Base-by-base conservation (phyloP, 352 stramenopile species). In the Elongisporangium prolatum region DNA sequence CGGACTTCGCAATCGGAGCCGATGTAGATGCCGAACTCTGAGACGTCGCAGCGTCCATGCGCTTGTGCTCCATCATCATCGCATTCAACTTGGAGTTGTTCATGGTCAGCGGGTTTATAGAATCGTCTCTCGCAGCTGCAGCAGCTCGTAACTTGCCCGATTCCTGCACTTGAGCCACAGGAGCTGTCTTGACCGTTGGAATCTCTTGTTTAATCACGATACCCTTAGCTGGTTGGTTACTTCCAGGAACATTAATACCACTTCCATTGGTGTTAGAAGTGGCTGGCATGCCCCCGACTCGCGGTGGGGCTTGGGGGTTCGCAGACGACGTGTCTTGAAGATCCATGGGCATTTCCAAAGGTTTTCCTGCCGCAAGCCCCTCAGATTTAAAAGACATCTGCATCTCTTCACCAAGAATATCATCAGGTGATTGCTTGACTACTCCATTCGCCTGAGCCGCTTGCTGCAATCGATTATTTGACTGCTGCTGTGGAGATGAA, bases 41-140 rank as follows among this genome's bases (percentile, higher is more conserved):
- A 6, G 44, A 72, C 16, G 53, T 59, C 6, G 75, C 75, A 21
- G 78, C 72, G 64, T 89, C 83, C 76, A 90, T 88, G 20, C 78
- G 74, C 25, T 74, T 71, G 69, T 92, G 77, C 56, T 92, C 80
- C 60, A 84, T 83, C 80, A 92, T 90, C 83, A 92, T 92, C 2
- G 83, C 83, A 54, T 92, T 90, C 68, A 92, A 21, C 70, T 90
- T 92, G 5, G 83, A 88, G 69, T 92, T 92, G 65, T 92, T 88
- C 83, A 90, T 90, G 24, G 83, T 90, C 22, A 84, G 61, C 5
- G 83, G 78, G 56, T 90, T 89, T 7, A 86, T 72, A 4, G 63
- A 50, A n/a, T 58, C 40, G 56, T 80, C 77, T 47, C 71, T 54
- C 21, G 68, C 48, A n/a, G 61, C 69, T 20, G 71, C 47, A 61